Evolutionary conservation across 2,329 filamentous ascomycete species (phyloP).

Genomic region (Microcyclospora pomicola): DNA sequence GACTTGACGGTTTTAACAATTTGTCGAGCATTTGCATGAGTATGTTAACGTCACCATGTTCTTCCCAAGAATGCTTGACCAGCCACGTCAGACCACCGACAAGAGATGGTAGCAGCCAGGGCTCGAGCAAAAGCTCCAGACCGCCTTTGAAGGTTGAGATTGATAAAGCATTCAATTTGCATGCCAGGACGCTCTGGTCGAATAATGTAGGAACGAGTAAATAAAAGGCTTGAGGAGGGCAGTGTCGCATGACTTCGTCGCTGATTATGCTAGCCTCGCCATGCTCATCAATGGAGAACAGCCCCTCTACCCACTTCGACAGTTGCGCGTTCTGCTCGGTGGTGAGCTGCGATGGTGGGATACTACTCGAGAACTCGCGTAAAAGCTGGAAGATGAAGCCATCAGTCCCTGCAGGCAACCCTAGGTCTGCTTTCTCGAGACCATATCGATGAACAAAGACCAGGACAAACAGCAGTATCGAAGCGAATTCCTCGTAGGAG

Average conservation of each 20-base stretch:
- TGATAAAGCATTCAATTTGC: constrained; percentile 48
- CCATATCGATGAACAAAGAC: constrained; percentile 66
- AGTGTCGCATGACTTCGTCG: constrained; percentile 70
- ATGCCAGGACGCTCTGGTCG: constrained; percentile 58
- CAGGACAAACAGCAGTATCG: constrained; percentile 58
- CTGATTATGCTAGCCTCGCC: constrained; percentile 49
- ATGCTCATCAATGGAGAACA: constrained; percentile 55
- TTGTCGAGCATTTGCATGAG: constrained; percentile 60
- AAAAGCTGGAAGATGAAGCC: constrained; percentile 59
- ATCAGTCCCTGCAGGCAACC: constrained; percentile 39
- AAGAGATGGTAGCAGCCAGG: constrained; percentile 65
- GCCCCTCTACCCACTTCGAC: constrained; percentile 59
- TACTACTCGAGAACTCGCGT: constrained; percentile 43
- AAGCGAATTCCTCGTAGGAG: constrained; percentile 74
- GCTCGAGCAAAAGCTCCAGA: constrained; percentile 67
- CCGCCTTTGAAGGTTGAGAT: constrained; percentile 61
- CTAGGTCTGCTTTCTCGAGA: constrained; percentile 49
- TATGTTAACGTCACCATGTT: constrained; percentile 49
- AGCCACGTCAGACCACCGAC: constrained; percentile 62
- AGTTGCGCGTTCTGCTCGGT: constrained; percentile 54
- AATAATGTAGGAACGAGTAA: constrained; percentile 64
- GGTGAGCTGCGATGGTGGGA: constrained; percentile 45
- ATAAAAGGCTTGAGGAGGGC: constrained; percentile 72
- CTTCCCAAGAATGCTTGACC: constrained; percentile 53
- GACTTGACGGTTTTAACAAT: constrained; percentile 55